Evolutionary conservation across 164 flowering plant genomes (phyloP), one percentile per base, ranked within the genome.

Genomic region (Tinospora cordifolia): DNA sequence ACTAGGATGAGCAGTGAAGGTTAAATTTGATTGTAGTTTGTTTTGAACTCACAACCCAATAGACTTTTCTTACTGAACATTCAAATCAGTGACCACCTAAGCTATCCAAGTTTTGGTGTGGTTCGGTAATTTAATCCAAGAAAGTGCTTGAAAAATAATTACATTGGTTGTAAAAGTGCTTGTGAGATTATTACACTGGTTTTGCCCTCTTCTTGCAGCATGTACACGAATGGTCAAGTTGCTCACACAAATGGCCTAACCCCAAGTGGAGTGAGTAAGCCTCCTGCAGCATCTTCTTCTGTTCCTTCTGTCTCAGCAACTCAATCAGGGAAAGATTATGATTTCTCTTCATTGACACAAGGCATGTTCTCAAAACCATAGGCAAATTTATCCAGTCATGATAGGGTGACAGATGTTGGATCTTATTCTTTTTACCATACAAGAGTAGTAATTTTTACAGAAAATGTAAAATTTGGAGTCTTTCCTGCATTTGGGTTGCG

Each of bases 281-380:
- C 80, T 12, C 81, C 88, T 60, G 64, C 87, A 9, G 67, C 84
- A 21, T n/a, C n/a, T n/a, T 22, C 91, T 11, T 47, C 85, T 4
- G 46, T 74, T 24, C 47, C 87, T 59, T 73, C 90, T 2, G 24
- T 75, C 19, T 26, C 82, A 39, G 65, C 86, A 46, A 60, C 84
- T 3, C 79, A 75, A 71, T 39, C 86, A 0, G 88, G 77, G 67
- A 87, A 83, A 39, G 98, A 92, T 19, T 80, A 71, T 58, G 87
- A 83, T 63, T 84, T 84, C 75, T 84, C 85, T 27, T 83, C 84
- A 39, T 67, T 84, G 51, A 81, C 80, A 12, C 83, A 82, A 72
- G 88, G 86, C 44, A 64, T 81, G 75, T 81, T 92, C 73, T 57
- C 91, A 40, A 92, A 92, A 79, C 88, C 78, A 8, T 88, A 83